Evolutionary conservation across 2,329 filamentous ascomycete species (phyloP).

Genomic region (Fusarium compactum): DNA sequence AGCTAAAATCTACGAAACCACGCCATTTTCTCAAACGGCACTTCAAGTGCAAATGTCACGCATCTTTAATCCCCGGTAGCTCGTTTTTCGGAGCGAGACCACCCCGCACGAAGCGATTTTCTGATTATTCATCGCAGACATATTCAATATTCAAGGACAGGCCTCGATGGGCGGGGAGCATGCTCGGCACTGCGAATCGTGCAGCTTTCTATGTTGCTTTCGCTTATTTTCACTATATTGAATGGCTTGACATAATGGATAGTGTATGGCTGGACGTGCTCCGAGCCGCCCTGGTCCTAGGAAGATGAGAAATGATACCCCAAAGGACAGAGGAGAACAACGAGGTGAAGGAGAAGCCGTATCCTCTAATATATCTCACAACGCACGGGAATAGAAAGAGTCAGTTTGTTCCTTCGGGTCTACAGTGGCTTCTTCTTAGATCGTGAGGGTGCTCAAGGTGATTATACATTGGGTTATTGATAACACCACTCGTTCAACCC

Average conservation of each 20-base stretch:
- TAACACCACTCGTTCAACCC: neutral
- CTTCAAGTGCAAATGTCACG: neutral
- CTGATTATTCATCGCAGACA: conserved; percentile 50
- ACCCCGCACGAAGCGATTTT: conserved; percentile 39
- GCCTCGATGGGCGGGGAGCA: conserved; percentile 20
- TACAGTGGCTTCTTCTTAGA: conserved; percentile 6
- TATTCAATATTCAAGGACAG: conserved; percentile 44
- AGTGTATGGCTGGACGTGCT: conserved; percentile 9
- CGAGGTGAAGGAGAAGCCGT: neutral
- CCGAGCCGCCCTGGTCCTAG: conserved; percentile 22
- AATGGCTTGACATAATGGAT: conserved; percentile 5
- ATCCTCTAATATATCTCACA: conserved; percentile 16
- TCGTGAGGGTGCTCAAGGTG: neutral
- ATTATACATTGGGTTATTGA: neutral
- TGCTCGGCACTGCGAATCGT: conserved; percentile 11
- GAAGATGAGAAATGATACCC: neutral
- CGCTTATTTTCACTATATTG: conserved; percentile 2
- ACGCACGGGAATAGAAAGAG: neutral
- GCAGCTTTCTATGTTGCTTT: neutral
- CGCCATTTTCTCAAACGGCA: conserved; percentile 17
- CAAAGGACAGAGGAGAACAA: neutral
- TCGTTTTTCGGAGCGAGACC: neutral
- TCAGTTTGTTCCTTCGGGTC: conserved; percentile 1
- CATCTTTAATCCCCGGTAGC: conserved; percentile 20
- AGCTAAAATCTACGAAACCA: conserved; percentile 16